Conservation (phyloP, 192 early-diverging fungal genomes). For the Phycomyces nitens region DNA sequence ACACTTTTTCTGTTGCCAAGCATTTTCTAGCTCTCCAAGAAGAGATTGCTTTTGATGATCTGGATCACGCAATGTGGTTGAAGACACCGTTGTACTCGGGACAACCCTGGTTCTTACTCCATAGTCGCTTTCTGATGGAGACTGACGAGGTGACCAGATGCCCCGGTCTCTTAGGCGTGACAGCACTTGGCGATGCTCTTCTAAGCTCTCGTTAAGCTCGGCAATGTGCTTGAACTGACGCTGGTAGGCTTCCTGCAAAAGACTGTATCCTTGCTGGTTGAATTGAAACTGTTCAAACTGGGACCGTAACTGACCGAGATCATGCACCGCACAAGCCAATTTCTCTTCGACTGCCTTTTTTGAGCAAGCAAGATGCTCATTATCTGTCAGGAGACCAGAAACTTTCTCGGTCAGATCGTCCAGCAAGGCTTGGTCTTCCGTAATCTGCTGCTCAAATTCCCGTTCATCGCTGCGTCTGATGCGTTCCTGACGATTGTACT, state of each 20-base stretch:
- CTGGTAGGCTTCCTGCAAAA: conserved; percentile 26
- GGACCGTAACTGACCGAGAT: conserved; percentile 2
- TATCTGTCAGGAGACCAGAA: conserved; percentile 6
- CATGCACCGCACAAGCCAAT: not conserved
- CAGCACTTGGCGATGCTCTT: conserved; percentile 36
- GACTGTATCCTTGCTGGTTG: conserved; percentile 25
- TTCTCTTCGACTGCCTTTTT: conserved; percentile 14
- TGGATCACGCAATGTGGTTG: not conserved
- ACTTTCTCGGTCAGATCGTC: conserved; percentile 3
- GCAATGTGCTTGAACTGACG: conserved; percentile 29
- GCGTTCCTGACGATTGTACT: conserved; percentile 6
- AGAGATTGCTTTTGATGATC: conserved; percentile 27
- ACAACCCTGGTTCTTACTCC: not conserved
- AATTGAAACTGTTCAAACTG: conserved; percentile 22
- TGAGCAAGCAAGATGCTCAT: conserved; percentile 6
- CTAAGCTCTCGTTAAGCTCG: conserved; percentile 30
- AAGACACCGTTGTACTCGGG: not conserved
- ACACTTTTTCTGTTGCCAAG: conserved; percentile 37
- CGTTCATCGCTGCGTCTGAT: conserved; percentile 1
- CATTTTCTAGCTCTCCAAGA: conserved; percentile 48
- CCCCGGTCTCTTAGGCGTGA: conserved; percentile 12
- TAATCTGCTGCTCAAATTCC: conserved; percentile 11
- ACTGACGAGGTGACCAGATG: not conserved
- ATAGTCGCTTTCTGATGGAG: not conserved
- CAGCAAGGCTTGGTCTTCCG: conserved; percentile 13